A percentile compares a stretch with the other conserved stretches of the same genome.
phyloP scores from a whole-genome alignment of 2,329 filamentous ascomycete species.

The Simplicillium aogashimaense region DNA sequence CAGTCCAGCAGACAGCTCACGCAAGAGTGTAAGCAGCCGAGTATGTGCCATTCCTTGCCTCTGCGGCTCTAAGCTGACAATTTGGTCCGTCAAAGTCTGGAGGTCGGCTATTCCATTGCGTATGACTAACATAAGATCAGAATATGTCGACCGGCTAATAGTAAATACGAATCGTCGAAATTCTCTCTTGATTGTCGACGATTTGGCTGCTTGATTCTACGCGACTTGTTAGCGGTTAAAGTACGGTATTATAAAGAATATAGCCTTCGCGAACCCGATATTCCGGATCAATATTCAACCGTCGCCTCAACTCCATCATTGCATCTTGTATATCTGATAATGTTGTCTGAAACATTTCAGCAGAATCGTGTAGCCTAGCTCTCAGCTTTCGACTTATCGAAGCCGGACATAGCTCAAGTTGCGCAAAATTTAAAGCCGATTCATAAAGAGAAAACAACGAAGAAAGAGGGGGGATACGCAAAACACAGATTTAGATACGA shows the following conservation, averaged over 20 bases:
- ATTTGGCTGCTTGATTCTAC: neutral
- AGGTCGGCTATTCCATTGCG: neutral
- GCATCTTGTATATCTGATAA: conserved; percentile 13
- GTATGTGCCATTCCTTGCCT: too few species aligned
- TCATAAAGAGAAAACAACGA: neutral
- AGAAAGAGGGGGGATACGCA: too few species aligned
- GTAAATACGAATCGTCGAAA: conserved; percentile 8
- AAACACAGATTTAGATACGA: too few species aligned
- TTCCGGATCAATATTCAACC: neutral
- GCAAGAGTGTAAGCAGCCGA: too few species aligned
- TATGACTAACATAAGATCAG: neutral
- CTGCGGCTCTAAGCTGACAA: too few species aligned
- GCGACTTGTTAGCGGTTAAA: neutral
- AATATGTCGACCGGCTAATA: conserved; percentile 2
- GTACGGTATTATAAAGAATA: neutral
- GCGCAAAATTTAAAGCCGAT: neutral
- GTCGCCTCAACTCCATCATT: conserved; percentile 10
- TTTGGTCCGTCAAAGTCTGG: too few species aligned
- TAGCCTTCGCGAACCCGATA: neutral
- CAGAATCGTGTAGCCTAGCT: conserved; percentile 12
- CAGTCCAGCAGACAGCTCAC: too few species aligned
- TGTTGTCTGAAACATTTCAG: conserved; percentile 12
- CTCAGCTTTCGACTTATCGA: conserved; percentile 12
- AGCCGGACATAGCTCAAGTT: conserved; percentile 10
- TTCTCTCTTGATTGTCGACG: conserved; percentile 1